These are phyloP conservation scores for Colletotrichum eleusines DNA, from an alignment of 2,329 filamentous ascomycete genomes.

Conservation along the genomic window DNA sequence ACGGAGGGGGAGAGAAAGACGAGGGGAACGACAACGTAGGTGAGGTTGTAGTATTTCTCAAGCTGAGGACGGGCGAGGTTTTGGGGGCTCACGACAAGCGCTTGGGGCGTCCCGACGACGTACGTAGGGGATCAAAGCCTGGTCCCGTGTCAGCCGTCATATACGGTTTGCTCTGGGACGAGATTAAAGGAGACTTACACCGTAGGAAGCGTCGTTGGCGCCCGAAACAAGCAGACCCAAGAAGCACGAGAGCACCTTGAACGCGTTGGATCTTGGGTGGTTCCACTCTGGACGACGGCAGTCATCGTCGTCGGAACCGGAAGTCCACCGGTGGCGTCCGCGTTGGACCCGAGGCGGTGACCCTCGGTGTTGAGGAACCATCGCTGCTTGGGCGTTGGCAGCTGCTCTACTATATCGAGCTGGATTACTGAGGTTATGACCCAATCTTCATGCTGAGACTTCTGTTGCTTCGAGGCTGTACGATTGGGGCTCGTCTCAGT, in stretches of 20 bases:
- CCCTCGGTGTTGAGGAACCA: constrained; percentile 27
- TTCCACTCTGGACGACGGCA: constrained; percentile 58
- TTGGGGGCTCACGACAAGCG: constrained; percentile 46
- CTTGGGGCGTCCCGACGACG: constrained; percentile 43
- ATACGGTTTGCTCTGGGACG: background rate
- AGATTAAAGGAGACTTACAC: constrained; percentile 55
- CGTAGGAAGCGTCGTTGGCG: constrained; percentile 69
- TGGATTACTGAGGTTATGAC: constrained; percentile 27
- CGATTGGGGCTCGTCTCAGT: background rate
- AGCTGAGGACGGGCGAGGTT: constrained; percentile 39
- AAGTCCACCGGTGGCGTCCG: background rate
- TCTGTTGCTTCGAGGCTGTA: background rate
- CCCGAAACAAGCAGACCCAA: constrained; percentile 70
- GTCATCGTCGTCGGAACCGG: constrained; percentile 24
- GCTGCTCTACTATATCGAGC: constrained; percentile 20
- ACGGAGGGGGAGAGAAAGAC: constrained; percentile 75
- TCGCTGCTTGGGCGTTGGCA: constrained; percentile 11
- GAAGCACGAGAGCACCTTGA: constrained; percentile 65
- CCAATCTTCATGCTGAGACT: constrained; percentile 9
- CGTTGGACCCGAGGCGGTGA: constrained; percentile 13
- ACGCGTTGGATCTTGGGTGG: constrained; percentile 60
- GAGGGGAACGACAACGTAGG: constrained; percentile 72
- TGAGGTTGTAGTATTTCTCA: constrained; percentile 68
- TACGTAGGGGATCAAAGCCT: constrained; percentile 66
- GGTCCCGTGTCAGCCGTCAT: constrained; percentile 29